Conservation (phyloP, 2,329 filamentous ascomycete genomes). For the Fusarium albidum region DNA sequence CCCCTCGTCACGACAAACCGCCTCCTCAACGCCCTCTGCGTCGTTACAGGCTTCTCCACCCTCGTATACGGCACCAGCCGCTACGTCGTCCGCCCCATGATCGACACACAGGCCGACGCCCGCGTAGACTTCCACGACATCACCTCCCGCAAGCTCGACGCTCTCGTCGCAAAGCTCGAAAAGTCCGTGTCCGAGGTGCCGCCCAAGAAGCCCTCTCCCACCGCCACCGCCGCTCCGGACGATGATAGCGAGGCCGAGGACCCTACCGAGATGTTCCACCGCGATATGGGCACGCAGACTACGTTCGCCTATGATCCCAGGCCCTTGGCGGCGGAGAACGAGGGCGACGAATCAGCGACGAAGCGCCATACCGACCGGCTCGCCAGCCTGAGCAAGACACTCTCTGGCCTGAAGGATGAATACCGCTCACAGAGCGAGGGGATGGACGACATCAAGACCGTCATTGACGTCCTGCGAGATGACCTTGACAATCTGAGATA, state of each 20-base stretch:
- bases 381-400: conserved; percentile 49
- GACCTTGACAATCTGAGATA: conserved; percentile 71
- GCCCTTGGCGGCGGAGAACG: conserved; percentile 12
- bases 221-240: conserved; percentile 40
- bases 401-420: conserved; percentile 54
- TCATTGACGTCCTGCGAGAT: conserved; percentile 67
- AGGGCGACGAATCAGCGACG: conserved; percentile 37
- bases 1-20: conserved; percentile 69
- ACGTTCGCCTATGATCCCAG: conserved; percentile 48
- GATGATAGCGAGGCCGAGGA: conserved; percentile 61
- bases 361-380: conserved; percentile 55
- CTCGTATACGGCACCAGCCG: conserved; percentile 76
- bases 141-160: conserved; percentile 54
- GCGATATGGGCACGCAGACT: conserved; percentile 83
- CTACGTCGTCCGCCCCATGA: conserved; percentile 72
- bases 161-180: conserved; percentile 61
- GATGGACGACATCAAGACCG: conserved; percentile 59
- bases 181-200: conserved; percentile 69
- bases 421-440: conserved; percentile 56
- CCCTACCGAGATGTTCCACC: conserved; percentile 82
- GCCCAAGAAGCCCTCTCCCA: conserved; percentile 33
- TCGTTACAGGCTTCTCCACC: conserved; percentile 65
- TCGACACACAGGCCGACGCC: conserved; percentile 59
- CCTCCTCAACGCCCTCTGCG: conserved; percentile 67
- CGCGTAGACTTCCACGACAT: conserved; percentile 62